Base-by-base conservation (phyloP, 2,329 filamentous ascomycete species). In the Aureobasidium sp. region DNA sequence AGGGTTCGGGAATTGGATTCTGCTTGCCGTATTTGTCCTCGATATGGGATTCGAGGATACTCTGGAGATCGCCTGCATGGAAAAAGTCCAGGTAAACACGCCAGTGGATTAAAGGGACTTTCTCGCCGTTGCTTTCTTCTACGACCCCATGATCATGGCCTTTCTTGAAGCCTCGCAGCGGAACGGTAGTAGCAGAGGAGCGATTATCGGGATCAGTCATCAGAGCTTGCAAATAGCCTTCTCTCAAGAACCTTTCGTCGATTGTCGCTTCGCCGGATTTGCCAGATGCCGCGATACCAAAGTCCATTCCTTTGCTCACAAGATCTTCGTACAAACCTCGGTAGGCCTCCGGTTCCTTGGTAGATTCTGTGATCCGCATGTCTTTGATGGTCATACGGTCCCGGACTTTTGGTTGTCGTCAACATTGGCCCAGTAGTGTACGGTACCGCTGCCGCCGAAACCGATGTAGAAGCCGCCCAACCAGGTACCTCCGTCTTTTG, bases 371-470 rank as follows among this genome's bases (percentile, higher is more conserved):
- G 23, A 19, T 17, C 8, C 21, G 17, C 10, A 38, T 1, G 21
- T 53, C 50, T 53, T 53, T 53, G 50, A 53, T 53, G 25, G 42
- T 35, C 50, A 53, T 53, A 31, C 50, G 50, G 21, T 53, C 35
- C 15, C 29, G 10, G 4, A 53, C 17, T 8, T 40, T 27, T 40
- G 33, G 23, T 15, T 42, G 6, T 29, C 15, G 8, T 40, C 50
- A 23, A 29, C 23, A 8, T 53, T 38, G 35, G 29, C 5, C 50
- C 50, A 53, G 47, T 29, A 40, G 17, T 53, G 50, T 29, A 53
- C 7, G 1, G 9, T 9, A 8, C 50, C 50, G 13, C 8, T 9
- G 15, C 23, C 23, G n/a, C 50, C 50, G 1, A 7, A 0, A 2
- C 23, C 35, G 6, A 53, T 2, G 21, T 23, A 21, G 9, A 27